Evolutionary conservation across 2,329 filamentous ascomycete genomes (phyloP), one percentile per base, ranked within the genome.

Genomic region (Tolypocladium endophyticum): DNA sequence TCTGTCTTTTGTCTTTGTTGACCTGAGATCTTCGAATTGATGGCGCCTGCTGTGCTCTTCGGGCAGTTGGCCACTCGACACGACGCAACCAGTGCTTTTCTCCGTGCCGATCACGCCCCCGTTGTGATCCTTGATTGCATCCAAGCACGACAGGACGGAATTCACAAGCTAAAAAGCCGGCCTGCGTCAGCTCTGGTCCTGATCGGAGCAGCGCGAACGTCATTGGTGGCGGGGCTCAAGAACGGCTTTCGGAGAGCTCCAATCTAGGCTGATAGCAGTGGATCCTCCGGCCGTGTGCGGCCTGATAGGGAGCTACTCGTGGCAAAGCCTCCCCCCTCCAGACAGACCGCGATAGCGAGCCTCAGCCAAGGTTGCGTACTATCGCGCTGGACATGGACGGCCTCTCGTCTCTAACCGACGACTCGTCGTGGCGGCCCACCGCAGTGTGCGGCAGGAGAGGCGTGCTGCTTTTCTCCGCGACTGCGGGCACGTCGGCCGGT

Each of bases 381-480:
- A 54, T 35, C 20, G 8, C 30, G 2, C 2, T 36, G 30, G 20
- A 54, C 50, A 16, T 14, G 30, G 11, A 6, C n/a, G 2, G 30
- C 30, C 16, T n/a, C 20, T 35, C 50, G 30, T 20, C 50, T 23
- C 50, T 54, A 54, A 54, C 50, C 20, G 30, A 11, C 50, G 50
- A 30, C 50, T 53, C 50, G 50, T 35, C 50, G 50, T 35, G 30
- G 30, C 28, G 16, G 47, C 50, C 50, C 30, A 23, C 50, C 35
- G 50, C 9, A 35, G 30, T 23, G 20, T 12, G 28, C 28, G 18
- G 50, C 50, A 35, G 12, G 16, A 12, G 47, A 52, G 28, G 47
- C 30, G 30, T 53, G 20, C 50, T 36, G 50, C 50, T 54, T 54
- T 54, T 54, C 50, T 54, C 50, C 50, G 61, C 61, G 61, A 60